Percentiles rank a stretch among this genome's conserved stretches.
Evolutionary conservation across 2,329 filamentous ascomycete species (phyloP).

Genomic region (Colletotrichum neosansevieriae): DNA sequence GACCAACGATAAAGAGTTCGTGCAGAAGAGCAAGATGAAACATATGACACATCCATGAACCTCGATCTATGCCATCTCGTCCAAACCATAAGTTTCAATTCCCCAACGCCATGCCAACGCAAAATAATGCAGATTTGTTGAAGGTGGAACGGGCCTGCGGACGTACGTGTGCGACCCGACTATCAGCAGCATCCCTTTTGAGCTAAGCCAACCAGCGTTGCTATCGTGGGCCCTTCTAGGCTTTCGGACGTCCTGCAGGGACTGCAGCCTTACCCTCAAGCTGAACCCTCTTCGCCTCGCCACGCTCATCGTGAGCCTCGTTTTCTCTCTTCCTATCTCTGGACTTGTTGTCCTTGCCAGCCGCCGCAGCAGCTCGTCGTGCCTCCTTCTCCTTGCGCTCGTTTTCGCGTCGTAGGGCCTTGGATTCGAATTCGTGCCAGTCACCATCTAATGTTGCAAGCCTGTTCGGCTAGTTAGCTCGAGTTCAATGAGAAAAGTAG

Average conservation of each 20-base stretch:
- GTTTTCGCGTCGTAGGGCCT: constrained; percentile 91
- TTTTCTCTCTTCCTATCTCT: constrained; percentile 56
- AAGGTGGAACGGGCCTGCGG: not conserved
- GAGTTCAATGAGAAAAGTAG: constrained; percentile 10
- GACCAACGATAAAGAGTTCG: not conserved
- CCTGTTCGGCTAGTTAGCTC: constrained; percentile 59
- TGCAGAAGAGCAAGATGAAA: not conserved
- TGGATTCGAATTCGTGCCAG: constrained; percentile 99
- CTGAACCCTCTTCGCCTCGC: constrained; percentile 48
- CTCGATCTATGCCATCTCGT: constrained; percentile 21
- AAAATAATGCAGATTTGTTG: constrained; percentile 32
- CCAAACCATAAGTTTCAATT: constrained; percentile 8
- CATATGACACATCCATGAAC: not conserved
- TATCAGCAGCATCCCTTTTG: not conserved
- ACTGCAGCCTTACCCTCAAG: constrained; percentile 33
- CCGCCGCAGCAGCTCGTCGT: constrained; percentile 49
- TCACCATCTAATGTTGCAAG: constrained; percentile 87
- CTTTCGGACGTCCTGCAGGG: constrained; percentile 29
- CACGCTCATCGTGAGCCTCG: constrained; percentile 48
- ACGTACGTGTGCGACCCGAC: not conserved
- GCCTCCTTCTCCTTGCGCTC: constrained; percentile 73
- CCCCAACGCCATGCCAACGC: constrained; percentile 39
- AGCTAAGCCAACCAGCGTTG: constrained; percentile 9
- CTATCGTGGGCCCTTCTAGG: constrained; percentile 9
- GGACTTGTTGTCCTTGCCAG: constrained; percentile 51